phyloP scores from a whole-genome alignment of 192 early-diverging fungal genomes.

The Lobosporangium transversale region DNA sequence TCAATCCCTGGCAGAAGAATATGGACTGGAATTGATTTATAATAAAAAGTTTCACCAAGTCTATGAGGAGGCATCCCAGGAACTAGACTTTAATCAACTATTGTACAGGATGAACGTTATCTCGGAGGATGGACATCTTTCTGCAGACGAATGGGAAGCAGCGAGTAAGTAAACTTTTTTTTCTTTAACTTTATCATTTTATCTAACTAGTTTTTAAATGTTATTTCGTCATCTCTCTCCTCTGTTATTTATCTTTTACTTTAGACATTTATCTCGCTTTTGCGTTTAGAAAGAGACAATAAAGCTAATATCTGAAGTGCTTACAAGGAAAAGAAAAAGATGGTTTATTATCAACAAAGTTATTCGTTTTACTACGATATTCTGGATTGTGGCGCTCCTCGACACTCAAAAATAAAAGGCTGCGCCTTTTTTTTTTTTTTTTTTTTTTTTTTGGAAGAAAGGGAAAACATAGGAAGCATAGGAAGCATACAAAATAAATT shows the following conservation, averaged over 20 bases:
- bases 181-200: background rate
- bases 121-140: slow-evolving; percentile 69
- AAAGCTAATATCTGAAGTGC: no score
- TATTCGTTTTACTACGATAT: no score
- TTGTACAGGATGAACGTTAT: slow-evolving; percentile 88
- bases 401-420: no score
- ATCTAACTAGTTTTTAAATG: background rate
- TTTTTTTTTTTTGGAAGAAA: background rate
- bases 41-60: slow-evolving; percentile 86
- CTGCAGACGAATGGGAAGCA: slow-evolving; percentile 93
- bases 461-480: no score
- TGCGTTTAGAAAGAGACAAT: slow-evolving; percentile 71
- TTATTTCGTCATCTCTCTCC: no score
- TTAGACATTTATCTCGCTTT: slow-evolving; percentile 74
- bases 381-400: no score
- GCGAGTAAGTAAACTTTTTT: slow-evolving; percentile 63
- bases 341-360: no score
- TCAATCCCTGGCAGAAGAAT: slow-evolving; percentile 78
- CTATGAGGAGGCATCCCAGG: slow-evolving; percentile 69
- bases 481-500: no score
- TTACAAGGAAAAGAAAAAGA: no score
- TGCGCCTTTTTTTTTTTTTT: no score
- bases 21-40: slow-evolving; percentile 81
- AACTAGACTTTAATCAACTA: slow-evolving; percentile 65
- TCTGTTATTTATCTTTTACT: background rate